Conservation (phyloP, 495 filamentous ascomycete species). For the Aspergillus baeticus region DNA sequence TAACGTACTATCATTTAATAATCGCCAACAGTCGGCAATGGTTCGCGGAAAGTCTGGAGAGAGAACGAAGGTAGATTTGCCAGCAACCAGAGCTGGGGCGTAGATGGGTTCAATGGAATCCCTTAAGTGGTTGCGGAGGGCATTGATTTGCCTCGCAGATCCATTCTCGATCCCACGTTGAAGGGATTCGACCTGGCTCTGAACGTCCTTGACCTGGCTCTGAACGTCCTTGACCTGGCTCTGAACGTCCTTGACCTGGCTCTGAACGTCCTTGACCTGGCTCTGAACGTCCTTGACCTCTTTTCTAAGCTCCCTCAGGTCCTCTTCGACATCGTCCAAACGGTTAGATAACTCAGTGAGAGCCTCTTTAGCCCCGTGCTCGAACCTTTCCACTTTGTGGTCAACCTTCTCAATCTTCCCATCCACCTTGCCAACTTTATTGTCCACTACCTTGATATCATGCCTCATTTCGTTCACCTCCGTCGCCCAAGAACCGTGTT, state of each 20-base stretch:
- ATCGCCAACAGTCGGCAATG: neutral
- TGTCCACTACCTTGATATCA: neutral
- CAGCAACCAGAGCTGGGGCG: neutral
- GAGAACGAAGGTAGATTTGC: neutral
- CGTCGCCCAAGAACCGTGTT: neutral
- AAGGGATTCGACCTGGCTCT: too few relatives aligned
- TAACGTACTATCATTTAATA: too few relatives aligned
- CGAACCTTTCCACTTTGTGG: neutral
- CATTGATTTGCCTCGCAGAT: neutral
- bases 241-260: neutral
- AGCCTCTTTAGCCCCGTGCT: neutral
- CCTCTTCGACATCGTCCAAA: neutral
- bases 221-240: neutral
- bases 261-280: neutral
- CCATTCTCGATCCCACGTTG: too few relatives aligned
- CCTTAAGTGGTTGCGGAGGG: neutral
- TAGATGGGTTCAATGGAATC: neutral
- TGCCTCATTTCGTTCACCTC: neutral
- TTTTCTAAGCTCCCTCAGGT: neutral
- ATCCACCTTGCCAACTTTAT: too few relatives aligned
- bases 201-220: too few relatives aligned
- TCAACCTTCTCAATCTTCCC: neutral
- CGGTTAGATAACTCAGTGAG: neutral
- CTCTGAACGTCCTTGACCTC: neutral
- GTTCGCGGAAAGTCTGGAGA: neutral